A percentile compares a stretch with the other conserved stretches of the same genome.
Conservation (phyloP, 2,329 filamentous ascomycete species). For the Trichoderma atrobrunneum region DNA sequence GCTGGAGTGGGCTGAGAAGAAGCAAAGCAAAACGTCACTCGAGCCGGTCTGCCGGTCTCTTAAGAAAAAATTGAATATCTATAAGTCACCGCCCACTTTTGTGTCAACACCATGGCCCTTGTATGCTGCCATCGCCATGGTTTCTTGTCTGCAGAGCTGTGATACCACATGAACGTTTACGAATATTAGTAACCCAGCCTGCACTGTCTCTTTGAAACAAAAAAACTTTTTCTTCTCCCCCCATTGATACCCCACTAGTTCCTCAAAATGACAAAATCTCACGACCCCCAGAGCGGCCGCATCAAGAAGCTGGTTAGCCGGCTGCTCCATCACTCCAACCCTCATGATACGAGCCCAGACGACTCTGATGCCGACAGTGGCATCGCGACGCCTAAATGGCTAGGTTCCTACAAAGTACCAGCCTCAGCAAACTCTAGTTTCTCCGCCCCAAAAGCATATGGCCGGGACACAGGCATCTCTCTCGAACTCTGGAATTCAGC, state of each 20-base stretch:
- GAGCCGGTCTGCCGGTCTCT: background rate
- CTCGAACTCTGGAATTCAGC: conserved; percentile 36
- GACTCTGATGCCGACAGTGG: conserved; percentile 11
- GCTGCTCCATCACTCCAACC: conserved; percentile 14
- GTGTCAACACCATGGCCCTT: background rate
- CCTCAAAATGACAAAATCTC: conserved; percentile 7
- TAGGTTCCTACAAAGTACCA: background rate
- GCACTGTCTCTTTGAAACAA: background rate
- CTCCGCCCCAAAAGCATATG: background rate
- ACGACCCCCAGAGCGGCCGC: conserved; percentile 12
- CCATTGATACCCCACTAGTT: background rate
- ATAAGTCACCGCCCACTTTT: conserved; percentile 3
- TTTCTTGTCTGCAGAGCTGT: background rate
- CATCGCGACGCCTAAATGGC: conserved; percentile 10
- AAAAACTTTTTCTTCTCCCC: background rate
- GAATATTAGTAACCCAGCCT: background rate
- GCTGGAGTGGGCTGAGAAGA: background rate
- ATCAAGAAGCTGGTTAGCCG: conserved; percentile 14
- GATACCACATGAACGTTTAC: background rate
- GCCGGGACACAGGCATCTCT: conserved; percentile 17
- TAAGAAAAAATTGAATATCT: background rate
- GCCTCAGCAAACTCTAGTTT: background rate
- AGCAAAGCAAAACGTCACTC: conserved; percentile 10
- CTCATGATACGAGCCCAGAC: background rate
- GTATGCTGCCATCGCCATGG: background rate